Evolutionary conservation across 352 stramenopile species (phyloP), one percentile per base, ranked within the genome.

Genomic region (Phytophthora syringae): DNA sequence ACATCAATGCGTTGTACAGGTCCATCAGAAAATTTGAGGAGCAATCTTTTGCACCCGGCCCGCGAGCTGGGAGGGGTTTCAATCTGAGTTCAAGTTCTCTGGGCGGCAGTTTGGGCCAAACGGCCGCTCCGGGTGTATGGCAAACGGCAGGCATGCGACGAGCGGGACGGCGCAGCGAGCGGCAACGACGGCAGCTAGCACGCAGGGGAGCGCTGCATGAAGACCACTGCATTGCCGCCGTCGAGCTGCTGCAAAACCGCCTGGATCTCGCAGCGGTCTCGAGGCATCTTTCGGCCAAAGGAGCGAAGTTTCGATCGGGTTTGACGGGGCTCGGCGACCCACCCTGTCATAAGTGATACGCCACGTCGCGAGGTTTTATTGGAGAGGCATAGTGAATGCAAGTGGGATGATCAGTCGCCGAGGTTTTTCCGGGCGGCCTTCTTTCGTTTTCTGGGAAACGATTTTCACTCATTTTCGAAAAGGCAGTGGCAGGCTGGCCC

Each of bases 381-480:
- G 16, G 0, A 2, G 15, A 16, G 1, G 2, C 18, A 53, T 67
- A 72, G 51, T 75, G 44, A 60, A 60, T 3, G 5, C 55, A 18
- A 74, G 59, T 71, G 3, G 51, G 4, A 5, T 39, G 27, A 20
- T 58, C 16, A n/a, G 59, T 64, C 54, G 60, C 20, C 39, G 56
- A 68, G 65, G 65, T 74, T 78, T 75, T 77, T 75, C 37, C 56
- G 48, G 32, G 40, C 30, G 56, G 69, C 64, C 51, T 74, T 77
- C 58, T 70, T 77, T 77, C 72, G 51, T 60, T 77, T 74, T 75
- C 67, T 43, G 52, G 74, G 60, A 74, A 67, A 69, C 58, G 51
- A 76, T 56, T 67, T 70, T 73, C 68, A 75, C 64, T 79, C 74
- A 80, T 80, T 83, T 83, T 80, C 64, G 63, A 83, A 83, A 83